Percentiles rank a stretch among this genome's conserved stretches.
Conservation (phyloP, 129 eudicot genomes). For the Centaurea solstitialis region DNA sequence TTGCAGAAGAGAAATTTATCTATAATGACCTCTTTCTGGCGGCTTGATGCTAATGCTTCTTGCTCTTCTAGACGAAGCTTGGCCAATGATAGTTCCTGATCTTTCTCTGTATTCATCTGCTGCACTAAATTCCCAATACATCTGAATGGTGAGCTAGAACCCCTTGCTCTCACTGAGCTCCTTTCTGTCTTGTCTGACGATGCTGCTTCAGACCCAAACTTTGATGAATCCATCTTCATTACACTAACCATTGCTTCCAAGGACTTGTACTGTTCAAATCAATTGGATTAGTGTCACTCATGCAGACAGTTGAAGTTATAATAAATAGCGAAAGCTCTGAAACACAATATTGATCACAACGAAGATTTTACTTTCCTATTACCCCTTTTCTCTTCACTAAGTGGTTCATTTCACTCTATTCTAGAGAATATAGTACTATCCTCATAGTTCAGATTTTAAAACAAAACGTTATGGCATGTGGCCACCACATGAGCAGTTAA, state of each 20-base stretch:
- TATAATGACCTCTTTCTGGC: conserved; percentile 69
- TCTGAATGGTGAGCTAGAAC: conserved; percentile 91
- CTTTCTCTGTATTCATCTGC: conserved; percentile 84
- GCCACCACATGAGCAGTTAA: background rate
- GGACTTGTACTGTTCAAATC: conserved; percentile 66
- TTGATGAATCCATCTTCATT: conserved; percentile 49
- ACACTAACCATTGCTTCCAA: conserved; percentile 68
- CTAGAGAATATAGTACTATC: too few species aligned
- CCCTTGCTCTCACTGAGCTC: conserved; percentile 57
- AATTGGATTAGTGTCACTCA: conserved; percentile 21
- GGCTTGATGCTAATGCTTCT: conserved; percentile 56
- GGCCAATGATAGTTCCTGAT: conserved; percentile 63
- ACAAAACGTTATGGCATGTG: background rate
- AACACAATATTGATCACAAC: background rate
- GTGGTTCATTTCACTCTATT: background rate
- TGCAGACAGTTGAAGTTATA: background rate
- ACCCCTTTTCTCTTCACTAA: background rate
- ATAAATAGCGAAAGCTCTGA: background rate
- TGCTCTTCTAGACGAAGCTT: conserved; percentile 70
- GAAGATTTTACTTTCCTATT: background rate
- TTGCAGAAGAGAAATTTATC: conserved; percentile 22
- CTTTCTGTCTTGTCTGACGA: conserved; percentile 55
- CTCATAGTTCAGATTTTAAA: too few species aligned
- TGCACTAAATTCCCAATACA: conserved; percentile 80
- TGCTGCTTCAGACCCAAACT: conserved; percentile 44